Base-by-base conservation (phyloP, 495 filamentous ascomycete genomes). In the Cercophora scortea region DNA sequence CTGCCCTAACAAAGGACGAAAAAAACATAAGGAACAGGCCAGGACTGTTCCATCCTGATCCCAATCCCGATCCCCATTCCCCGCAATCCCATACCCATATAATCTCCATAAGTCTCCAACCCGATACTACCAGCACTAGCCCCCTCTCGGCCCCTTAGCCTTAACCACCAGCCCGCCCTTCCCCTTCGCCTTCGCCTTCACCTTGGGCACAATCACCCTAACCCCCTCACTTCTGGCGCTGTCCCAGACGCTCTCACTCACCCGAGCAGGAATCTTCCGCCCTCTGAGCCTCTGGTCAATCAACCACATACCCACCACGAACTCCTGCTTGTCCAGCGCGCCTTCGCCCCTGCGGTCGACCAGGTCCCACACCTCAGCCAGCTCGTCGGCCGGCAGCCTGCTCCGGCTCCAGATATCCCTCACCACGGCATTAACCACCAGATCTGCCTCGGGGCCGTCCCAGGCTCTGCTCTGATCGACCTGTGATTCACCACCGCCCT, bases 281-380 rank as follows among this genome's bases (percentile, higher is more conserved):
- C 93, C 93, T 63, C 87, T 87, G 38, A 97, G 70, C 57, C 84
- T 74, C 71, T 95, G 89, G 67, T 98, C 93, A 50, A 98, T 82
- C 44, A 98, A 73, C 93, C 93, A 98, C 78, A 91, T 82, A 11
- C 93, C 93, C 40, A 96, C 90, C 33, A 96, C 87, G 68, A 96
- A 96, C 76, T 96, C 90, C 39, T 89, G 82, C 62, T 80, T 81
- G 18, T 72, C 76, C 50, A 98, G 67, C 45, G 63, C 68, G 3
- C 88, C 88, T 18, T 74, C 71, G 11, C 74, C 64, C 11, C 73
- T 66, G 3, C 77, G 62, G 67, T 95, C 88, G 15, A 97, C 92
- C 9, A 97, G 75, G 47, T 87, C 80, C 86, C 89, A 97, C 32
- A 95, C 80, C 64, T 89, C 85, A 41, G 81, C 88, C 40, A 97